These are phyloP conservation scores for Cryptosporidium canis DNA, from an alignment of 169 alveolate genomes.

Conservation along the genomic window DNA sequence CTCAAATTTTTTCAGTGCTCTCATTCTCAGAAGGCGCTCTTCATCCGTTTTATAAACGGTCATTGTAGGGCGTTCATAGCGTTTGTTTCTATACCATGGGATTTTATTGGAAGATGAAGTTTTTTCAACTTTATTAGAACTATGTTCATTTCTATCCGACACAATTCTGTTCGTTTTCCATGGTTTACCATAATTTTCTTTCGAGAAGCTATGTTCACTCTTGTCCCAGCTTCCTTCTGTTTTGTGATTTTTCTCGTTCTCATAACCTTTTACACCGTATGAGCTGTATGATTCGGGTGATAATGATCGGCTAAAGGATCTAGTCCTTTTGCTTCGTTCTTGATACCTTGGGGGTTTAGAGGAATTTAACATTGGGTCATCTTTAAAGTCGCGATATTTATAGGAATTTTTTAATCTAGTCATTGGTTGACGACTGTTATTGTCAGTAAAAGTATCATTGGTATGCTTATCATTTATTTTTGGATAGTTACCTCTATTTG, in stretches of 20 bases:
- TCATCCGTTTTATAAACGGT: background rate
- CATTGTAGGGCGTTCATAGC: too few species aligned
- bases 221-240: background rate
- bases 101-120: background rate
- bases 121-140: background rate
- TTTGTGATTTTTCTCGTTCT: background rate
- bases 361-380: background rate
- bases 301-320: conserved; percentile 57
- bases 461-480: background rate
- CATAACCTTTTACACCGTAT: background rate
- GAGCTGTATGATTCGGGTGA: conserved; percentile 21
- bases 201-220: background rate
- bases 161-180: background rate
- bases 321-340: background rate
- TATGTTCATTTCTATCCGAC: background rate
- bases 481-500: too few species aligned
- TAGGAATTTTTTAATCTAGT: background rate
- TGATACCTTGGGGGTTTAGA: background rate
- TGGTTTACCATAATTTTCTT: background rate
- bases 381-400: too few species aligned
- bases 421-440: background rate
- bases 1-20: conserved; percentile 31
- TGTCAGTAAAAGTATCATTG: background rate
- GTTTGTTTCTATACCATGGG: background rate
- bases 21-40: conserved; percentile 19